phyloP scores from a whole-genome alignment of 805 yeast species.

The Hyphopichia homilentoma region DNA sequence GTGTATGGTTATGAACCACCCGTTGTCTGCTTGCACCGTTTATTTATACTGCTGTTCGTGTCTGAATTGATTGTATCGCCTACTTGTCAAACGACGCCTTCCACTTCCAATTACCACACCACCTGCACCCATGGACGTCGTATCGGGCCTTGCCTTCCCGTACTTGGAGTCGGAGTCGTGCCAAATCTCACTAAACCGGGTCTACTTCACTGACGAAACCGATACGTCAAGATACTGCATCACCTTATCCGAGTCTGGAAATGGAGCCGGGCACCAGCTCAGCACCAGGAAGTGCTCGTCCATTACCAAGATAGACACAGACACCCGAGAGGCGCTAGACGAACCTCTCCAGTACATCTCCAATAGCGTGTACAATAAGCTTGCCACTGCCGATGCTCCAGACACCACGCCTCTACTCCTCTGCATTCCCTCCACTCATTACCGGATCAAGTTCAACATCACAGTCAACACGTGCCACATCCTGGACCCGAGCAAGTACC shows the following conservation, averaged over 20 bases:
- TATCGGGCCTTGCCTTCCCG: constrained; percentile 24
- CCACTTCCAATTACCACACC: too few species aligned
- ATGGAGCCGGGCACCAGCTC: constrained; percentile 7
- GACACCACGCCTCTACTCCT: constrained; percentile 27
- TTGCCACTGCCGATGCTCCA: constrained; percentile 1
- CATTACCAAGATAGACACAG: constrained; percentile 13
- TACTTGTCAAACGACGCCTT: too few species aligned
- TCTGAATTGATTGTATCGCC: too few species aligned
- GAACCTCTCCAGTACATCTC: constrained; percentile 24
- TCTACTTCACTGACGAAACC: constrained; percentile 22
- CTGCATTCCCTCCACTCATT: constrained; percentile 17
- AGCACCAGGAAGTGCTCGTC: constrained; percentile 12
- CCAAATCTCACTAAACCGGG: constrained; percentile 15
- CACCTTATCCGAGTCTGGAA: constrained; percentile 15
- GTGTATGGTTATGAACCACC: too few species aligned
- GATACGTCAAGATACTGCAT: constrained; percentile 21
- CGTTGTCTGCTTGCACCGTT: too few species aligned
- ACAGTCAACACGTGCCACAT: constrained; percentile 13
- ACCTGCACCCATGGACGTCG: constrained; percentile 11
- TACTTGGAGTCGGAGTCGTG: constrained; percentile 12
- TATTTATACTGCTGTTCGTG: too few species aligned
- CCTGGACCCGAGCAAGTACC: constrained; percentile 10
- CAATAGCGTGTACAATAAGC: constrained; percentile 9
- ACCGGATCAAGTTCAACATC: constrained; percentile 26
- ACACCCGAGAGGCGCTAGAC: constrained; percentile 8